phyloP scores from a whole-genome alignment of 352 stramenopile species.

The Lagenidium sp. region DNA sequence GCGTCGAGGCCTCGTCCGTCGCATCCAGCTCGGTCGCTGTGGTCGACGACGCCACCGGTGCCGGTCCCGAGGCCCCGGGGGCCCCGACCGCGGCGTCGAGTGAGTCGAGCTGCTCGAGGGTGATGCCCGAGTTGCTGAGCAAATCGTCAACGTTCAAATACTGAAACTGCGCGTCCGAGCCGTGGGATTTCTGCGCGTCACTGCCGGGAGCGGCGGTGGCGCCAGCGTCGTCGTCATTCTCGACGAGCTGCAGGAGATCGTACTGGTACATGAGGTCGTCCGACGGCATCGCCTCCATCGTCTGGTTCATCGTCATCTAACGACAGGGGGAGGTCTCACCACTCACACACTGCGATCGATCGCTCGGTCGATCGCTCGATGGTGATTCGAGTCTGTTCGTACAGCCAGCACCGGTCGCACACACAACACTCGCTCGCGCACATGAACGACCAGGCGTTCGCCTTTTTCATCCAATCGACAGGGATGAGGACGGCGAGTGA shows the following conservation, averaged over 20 bases:
- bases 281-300: conserved; percentile 17
- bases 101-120: conserved; percentile 11
- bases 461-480: no score
- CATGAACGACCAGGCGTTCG: no score
- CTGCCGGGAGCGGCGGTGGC: not conserved
- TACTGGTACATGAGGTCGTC: conserved; percentile 21
- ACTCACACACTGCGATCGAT: no score
- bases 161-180: conserved; percentile 1
- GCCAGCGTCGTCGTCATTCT: conserved; percentile 11
- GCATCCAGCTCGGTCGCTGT: not conserved
- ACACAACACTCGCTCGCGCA: no score
- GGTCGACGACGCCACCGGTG: not conserved
- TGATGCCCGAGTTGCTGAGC: conserved; percentile 13
- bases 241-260: conserved; percentile 27
- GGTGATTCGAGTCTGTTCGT: no score
- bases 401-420: no score
- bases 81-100: conserved; percentile 1
- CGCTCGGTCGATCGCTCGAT: no score
- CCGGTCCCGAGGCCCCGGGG: not conserved
- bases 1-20: conserved; percentile 8
- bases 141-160: conserved; percentile 21
- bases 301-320: no score
- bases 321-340: no score
- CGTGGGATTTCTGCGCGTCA: not conserved
- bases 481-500: no score